Conservation (phyloP, 805 yeast genomes). For the Pichia eremophila region DNA sequence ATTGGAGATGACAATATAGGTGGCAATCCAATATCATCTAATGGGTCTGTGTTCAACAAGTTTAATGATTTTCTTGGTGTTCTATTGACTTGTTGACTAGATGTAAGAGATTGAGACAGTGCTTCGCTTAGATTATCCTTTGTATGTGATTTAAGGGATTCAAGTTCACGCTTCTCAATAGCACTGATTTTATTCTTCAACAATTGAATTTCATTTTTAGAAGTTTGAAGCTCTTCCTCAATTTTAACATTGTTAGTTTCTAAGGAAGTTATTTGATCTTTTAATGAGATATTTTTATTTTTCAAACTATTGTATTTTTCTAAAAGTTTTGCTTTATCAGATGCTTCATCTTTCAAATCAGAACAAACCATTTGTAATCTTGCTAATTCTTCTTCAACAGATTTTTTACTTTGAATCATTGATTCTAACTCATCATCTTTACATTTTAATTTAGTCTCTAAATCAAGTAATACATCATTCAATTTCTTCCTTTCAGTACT, state of each 20-base stretch:
- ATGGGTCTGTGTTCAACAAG: slow-evolving; percentile 6
- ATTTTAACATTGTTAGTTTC: not conserved
- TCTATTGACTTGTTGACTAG: not conserved
- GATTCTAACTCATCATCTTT: not conserved
- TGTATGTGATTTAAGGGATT: not conserved
- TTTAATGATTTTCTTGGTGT: slow-evolving; percentile 3
- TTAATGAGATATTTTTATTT: not conserved
- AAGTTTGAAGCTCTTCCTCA: not conserved
- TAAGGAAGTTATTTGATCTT: not conserved
- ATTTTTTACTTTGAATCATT: not conserved
- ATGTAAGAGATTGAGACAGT: not conserved
- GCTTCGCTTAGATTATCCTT: not conserved
- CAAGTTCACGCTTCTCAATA: not conserved
- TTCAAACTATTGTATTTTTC: slow-evolving; percentile 3
- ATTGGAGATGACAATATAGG: slow-evolving; percentile 7
- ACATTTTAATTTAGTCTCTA: not conserved
- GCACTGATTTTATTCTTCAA: not conserved
- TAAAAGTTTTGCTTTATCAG: not conserved
- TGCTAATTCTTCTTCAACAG: slow-evolving; percentile 3
- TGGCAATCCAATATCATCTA: slow-evolving; percentile 7
- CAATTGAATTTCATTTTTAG: not conserved
- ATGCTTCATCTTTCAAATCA: slow-evolving; percentile 2
- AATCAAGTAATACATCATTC: not conserved
- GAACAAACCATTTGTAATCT: slow-evolving; percentile 3
- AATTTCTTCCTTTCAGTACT: not conserved